These are phyloP conservation scores for Chalciporus sp. DNA, from an alignment of 1,284 basidiomycete genomes.

Conservation along the genomic window DNA sequence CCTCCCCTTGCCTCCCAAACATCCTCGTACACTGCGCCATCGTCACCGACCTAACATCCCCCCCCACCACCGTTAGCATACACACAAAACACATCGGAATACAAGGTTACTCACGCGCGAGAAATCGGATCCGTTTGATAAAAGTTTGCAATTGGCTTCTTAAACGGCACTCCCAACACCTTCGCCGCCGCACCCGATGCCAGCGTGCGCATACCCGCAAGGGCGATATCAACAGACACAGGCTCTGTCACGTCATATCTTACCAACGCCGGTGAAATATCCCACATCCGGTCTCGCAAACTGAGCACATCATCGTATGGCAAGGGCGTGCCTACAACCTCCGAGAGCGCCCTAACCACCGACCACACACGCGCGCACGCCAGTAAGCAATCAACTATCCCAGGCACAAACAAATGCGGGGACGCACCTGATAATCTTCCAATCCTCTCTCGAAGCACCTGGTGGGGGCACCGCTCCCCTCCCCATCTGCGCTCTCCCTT, in stretches of 20 bases:
- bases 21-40: constrained; percentile 85
- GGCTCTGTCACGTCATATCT: constrained; percentile 87
- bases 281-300: constrained; percentile 95
- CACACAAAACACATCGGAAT: neutral
- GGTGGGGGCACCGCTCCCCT: constrained; percentile 95
- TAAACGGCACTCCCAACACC: constrained; percentile 65
- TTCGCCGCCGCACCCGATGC: constrained; percentile 56
- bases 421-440: constrained; percentile 91
- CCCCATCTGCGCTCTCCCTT: constrained; percentile 91
- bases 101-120: constrained; percentile 68
- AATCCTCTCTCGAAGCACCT: constrained; percentile 94
- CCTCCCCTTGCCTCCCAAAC: constrained; percentile 66
- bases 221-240: constrained; percentile 71
- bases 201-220: constrained; percentile 71
- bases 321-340: constrained; percentile 77
- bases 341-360: constrained; percentile 90
- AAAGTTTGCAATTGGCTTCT: constrained; percentile 89
- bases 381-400: neutral
- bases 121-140: constrained; percentile 94
- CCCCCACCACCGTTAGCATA: constrained; percentile 1
- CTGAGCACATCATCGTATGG: constrained; percentile 92
- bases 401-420: neutral
- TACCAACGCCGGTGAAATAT: constrained; percentile 90
- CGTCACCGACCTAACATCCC: constrained; percentile 69
- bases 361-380: neutral